Base-by-base conservation (phyloP, 345 rosid species). In the Clarkia xantiana region DNA sequence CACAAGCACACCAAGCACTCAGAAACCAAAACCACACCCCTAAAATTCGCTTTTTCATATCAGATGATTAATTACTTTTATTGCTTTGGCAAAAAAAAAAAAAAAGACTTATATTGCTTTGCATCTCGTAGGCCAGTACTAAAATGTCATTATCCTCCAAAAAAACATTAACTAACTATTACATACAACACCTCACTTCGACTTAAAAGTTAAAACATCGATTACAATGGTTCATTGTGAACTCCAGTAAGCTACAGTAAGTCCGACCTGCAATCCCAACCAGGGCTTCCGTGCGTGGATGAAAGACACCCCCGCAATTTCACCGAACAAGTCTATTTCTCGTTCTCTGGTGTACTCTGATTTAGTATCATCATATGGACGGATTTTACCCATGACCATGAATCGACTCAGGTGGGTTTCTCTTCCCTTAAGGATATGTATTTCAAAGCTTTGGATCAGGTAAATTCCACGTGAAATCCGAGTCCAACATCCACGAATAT, bases 241-340 rank as follows among this genome's bases (percentile, higher is more conserved):
- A 86, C 82, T 86, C 95, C 69, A 90, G 56, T 76, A 90, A 62
- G 64, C 95, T 79, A 10, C 97, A 94, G 0, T 83, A 90, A 0
- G 89, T 81, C 19, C 91, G 81, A 64, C 86, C 97, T 2, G 95
- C 82, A 0, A 90, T 69, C 13, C 91, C 91, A 0, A 90, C 77
- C 4, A 90, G 51, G 11, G 89, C 71, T 63, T 83, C 97, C 0
- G 86, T 67, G 42, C 95, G 0, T 91, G 95, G 54, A 95, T 90
- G 59, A 86, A 86, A 18, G 94, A 79, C 66, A 90, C 70, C 38
- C 97, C 97, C 0, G 94, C 88, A 44, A 90, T 83, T 56, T 90
- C 95, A 10, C 95, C 97, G 25, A 90, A 90, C 38, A 90, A 42
- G 62, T 86, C 95, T 1, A 90, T 86, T 76, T 90, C 94, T 67